Base-by-base conservation (phyloP, 257 asterid genomes). In the Fraxinus pennsylvanica region DNA sequence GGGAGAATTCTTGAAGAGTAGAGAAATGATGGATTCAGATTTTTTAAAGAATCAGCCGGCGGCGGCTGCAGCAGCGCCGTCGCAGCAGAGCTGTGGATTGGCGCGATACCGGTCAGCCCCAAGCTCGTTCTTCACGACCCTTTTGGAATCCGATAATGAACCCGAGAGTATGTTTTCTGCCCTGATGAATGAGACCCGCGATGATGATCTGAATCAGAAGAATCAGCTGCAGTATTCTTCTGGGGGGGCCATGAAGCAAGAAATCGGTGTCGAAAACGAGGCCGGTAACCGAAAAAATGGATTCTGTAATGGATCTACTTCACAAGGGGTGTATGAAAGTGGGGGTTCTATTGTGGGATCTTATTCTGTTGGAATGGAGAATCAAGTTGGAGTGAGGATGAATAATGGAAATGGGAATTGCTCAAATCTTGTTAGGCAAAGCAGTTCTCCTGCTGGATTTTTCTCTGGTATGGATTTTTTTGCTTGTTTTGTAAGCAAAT, bases 381-480 rank as follows among this genome's bases (percentile, higher is more conserved):
- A 76, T 79, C 87, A 84, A 17, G 82, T 54, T 54, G 84, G 81
- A 63, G 52, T n/a, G 36, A 79, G 82, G 81, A 25, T 25, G 27
- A 25, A 25, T 25, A 25, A 25, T 25, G 27, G 27, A 25, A 25
- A 25, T 25, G 27, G 54, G 9, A 84, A 82, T 72, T 85, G 82
- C 79, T 87, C 97, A 1, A 85, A 76, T 89, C 99, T 94, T 65
- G 59, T 87, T 65, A 88, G 96, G 78, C 99, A 94, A 38, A 95
- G 91, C 81, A 95, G 99, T 85, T 95, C 99, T 19, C 99, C 99
- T 33, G 94, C 98, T 83, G 98, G 95, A 12, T 88, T 92, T 78
- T 89, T 95, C 83, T 82, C 88, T 80, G 99, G 99, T 94, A 92
- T 3, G 50, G 1, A 71, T 35, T 39, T 3, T 8, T n/a, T 12